These are phyloP conservation scores for Saitozyma sp. DNA, from an alignment of 768 basidiomycete genomes.

Conservation along the genomic window DNA sequence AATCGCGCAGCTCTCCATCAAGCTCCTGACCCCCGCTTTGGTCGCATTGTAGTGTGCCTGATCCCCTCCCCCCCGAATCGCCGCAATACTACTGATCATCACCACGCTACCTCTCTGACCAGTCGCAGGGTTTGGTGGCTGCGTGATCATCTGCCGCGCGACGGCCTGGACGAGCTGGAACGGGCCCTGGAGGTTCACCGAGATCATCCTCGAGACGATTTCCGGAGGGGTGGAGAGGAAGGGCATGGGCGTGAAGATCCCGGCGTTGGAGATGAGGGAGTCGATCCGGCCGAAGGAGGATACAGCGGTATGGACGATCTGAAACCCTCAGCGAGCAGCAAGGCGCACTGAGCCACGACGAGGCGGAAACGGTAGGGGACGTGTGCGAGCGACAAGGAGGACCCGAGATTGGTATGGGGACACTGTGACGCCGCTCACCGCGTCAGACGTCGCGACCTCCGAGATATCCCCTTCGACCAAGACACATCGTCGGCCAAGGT, in stretches of 20 bases:
- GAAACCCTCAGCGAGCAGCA: background rate
- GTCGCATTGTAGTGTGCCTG: slow-evolving; percentile 81
- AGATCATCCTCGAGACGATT: slow-evolving; percentile 66
- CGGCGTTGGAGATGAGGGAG: slow-evolving; percentile 62
- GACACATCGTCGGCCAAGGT: slow-evolving; percentile 55
- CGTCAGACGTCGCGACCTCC: slow-evolving; percentile 60
- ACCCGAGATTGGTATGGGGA: too few relatives aligned
- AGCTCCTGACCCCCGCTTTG: slow-evolving; percentile 71
- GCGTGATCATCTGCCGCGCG: slow-evolving; percentile 71
- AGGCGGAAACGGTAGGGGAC: too few relatives aligned
- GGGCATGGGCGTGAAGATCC: slow-evolving; percentile 75
- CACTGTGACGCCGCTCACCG: slow-evolving; percentile 53
- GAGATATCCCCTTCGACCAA: slow-evolving; percentile 69
- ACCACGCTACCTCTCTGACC: slow-evolving; percentile 68
- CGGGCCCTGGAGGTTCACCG: slow-evolving; percentile 73
- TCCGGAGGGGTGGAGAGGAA: slow-evolving; percentile 68
- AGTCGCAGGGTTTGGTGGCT: slow-evolving; percentile 54
- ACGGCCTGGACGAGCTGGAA: slow-evolving; percentile 65
- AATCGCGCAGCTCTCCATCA: slow-evolving; percentile 78
- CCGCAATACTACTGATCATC: slow-evolving; percentile 75
- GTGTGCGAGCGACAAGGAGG: too few relatives aligned
- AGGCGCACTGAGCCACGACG: background rate
- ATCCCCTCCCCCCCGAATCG: slow-evolving; percentile 71
- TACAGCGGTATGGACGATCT: slow-evolving; percentile 67
- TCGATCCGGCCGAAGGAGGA: slow-evolving; percentile 65